These are phyloP conservation scores for Naganishia vaughanmartiniae DNA, from an alignment of 768 basidiomycete species.

Conservation along the genomic window DNA sequence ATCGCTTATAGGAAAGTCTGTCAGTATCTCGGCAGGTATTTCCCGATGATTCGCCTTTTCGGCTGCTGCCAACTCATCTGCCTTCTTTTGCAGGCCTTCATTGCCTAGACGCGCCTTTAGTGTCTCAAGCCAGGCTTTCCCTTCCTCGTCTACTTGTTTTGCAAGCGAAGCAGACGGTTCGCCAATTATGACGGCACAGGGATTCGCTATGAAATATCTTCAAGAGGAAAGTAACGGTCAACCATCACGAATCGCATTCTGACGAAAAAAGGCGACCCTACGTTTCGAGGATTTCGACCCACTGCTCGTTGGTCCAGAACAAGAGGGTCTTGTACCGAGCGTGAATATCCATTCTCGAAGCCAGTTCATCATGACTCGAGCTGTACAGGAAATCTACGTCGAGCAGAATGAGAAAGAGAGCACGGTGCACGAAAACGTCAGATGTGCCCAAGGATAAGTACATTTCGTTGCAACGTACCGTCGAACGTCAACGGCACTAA, in stretches of 20 bases:
- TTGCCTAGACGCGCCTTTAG: constrained; percentile 72
- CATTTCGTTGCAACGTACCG: not conserved
- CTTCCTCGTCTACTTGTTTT: constrained; percentile 72
- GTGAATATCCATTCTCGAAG: constrained; percentile 72
- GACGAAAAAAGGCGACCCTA: constrained; percentile 40
- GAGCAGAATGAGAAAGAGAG: not conserved
- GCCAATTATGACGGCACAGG: constrained; percentile 73
- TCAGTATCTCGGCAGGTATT: constrained; percentile 77
- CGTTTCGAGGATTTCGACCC: constrained; percentile 67
- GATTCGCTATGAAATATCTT: constrained; percentile 76
- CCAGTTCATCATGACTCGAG: constrained; percentile 71
- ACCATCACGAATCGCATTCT: not conserved
- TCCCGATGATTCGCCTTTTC: constrained; percentile 79
- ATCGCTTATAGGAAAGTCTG: constrained; percentile 80
- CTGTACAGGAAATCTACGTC: constrained; percentile 76
- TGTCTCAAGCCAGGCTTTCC: constrained; percentile 69
- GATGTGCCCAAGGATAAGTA: not conserved
- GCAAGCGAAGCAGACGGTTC: constrained; percentile 83
- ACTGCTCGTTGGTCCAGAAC: constrained; percentile 70
- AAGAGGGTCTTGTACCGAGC: constrained; percentile 66
- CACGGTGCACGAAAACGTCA: not conserved
- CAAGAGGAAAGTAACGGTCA: not conserved
- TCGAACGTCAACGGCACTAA: constrained; percentile 25
- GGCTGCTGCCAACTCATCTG: constrained; percentile 69
- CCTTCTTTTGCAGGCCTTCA: constrained; percentile 71